Evolutionary conservation across 345 rosid species (phyloP), one percentile per base, ranked within the genome.

Genomic region (Aethionema arabicum): DNA sequence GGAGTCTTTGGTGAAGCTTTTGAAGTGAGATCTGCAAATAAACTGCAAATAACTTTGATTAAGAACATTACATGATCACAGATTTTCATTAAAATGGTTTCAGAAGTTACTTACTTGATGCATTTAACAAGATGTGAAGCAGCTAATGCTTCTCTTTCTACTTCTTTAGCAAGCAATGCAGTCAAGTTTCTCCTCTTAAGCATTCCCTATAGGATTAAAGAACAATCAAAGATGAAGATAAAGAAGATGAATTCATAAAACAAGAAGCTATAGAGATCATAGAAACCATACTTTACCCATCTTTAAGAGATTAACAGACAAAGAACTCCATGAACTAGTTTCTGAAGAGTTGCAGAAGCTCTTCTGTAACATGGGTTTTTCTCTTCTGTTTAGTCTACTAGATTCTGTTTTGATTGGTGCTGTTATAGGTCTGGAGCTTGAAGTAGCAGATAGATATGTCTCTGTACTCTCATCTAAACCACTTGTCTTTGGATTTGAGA

Each of bases 11-110:
- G 75, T 16, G 89, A 79, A 68, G 95, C 87, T 47, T 82, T 68
- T 48, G 91, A 87, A 66, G 85, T 82, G 45, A 89, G 66, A 37
- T 89, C 98, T 37, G 84, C 83, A 64, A 92, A 92, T 69, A 79
- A 68, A 71, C 98, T 92, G 84, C 62, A 72, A 72, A 21, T 44
- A 36, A 36, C 60, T 37, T 58, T 64, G 10, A 5, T 51, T 15
- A 64, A 31, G 27, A 2, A 52, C 12, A 13, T 16, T 32, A 31
- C 9, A 29, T 38, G 31, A 59, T 21, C 27, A 32, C 47, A 14
- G 11, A 43, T 53, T 21, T 21, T 41, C 27, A 21, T 21, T n/a
- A n/a, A n/a, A n/a, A n/a, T 43, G 54, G 42, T 37, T 38, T 54
- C 38, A 32, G 10, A 41, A 32, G 40, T 2, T n/a, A 35, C 76